Evolutionary conservation across 805 yeast genomes (phyloP).

Genomic region (Ogataea ganodermae): DNA sequence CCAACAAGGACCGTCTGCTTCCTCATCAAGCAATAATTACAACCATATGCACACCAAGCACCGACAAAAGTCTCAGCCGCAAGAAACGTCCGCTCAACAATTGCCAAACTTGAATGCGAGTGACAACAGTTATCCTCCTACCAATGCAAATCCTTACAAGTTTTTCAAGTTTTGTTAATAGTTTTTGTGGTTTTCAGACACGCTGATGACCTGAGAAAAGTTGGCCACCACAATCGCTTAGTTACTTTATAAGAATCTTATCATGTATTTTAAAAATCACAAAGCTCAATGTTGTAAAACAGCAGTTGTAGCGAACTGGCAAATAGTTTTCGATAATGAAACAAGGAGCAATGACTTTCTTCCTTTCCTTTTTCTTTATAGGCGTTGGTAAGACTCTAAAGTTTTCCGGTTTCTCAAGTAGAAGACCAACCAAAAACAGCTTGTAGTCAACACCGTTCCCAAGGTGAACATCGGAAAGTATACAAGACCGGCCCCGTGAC

Average conservation of each 20-base stretch:
- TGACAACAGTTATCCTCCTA: conserved; percentile 15
- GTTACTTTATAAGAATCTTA: no score
- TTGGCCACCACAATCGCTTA: background rate
- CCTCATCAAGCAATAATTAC: background rate
- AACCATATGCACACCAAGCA: background rate
- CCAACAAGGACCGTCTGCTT: background rate
- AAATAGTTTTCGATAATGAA: no score
- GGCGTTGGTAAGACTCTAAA: conserved; percentile 17
- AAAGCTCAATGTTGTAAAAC: background rate
- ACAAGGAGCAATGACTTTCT: no score
- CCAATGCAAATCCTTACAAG: conserved; percentile 15
- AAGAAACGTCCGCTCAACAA: background rate
- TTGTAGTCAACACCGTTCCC: conserved; percentile 26
- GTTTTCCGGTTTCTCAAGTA: conserved; percentile 21
- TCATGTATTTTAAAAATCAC: no score
- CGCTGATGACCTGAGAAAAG: no score
- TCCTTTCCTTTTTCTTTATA: no score
- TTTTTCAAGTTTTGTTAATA: conserved; percentile 14
- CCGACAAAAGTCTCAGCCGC: background rate
- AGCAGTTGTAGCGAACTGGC: no score
- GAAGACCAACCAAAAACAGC: conserved; percentile 31
- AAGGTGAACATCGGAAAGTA: conserved; percentile 34
- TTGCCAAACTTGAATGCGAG: conserved; percentile 15
- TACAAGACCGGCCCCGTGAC: conserved; percentile 34
- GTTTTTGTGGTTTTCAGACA: no score